phyloP scores from a whole-genome alignment of 2,329 filamentous ascomycete genomes.

The Pseudomassariella vexata region DNA sequence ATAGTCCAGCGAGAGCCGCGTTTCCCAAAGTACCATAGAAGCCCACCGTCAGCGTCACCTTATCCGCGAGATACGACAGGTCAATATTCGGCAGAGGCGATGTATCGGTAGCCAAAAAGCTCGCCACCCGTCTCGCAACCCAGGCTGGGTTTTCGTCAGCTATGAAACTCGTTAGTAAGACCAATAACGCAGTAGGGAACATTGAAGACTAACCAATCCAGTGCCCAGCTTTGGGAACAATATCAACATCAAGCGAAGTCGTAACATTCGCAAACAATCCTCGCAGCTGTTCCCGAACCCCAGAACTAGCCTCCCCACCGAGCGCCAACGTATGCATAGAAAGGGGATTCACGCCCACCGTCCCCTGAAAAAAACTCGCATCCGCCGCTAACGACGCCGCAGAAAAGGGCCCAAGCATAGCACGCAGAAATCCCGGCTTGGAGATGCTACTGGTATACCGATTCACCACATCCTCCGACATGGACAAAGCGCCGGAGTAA shows the following conservation, averaged over 20 bases:
- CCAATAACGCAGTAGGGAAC: neutral
- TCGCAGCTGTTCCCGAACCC: conserved; percentile 8
- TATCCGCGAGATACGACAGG: conserved; percentile 13
- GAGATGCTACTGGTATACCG: conserved; percentile 32
- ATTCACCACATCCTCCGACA: conserved; percentile 31
- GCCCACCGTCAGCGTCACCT: conserved; percentile 16
- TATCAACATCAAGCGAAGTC: conserved; percentile 19
- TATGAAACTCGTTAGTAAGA: conserved; percentile 1
- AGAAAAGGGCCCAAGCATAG: conserved; percentile 31
- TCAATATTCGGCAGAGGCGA: conserved; percentile 11
- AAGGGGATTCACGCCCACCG: conserved; percentile 18
- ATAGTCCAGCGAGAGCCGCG: conserved; percentile 10
- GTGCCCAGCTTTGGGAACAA: conserved; percentile 30
- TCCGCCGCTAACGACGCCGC: conserved; percentile 25
- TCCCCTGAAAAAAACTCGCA: conserved; percentile 27
- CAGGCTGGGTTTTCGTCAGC: conserved; percentile 19
- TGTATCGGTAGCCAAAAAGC: conserved; percentile 14
- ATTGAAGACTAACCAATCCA: conserved; percentile 25
- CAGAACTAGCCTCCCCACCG: conserved; percentile 29
- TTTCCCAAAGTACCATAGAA: conserved; percentile 16
- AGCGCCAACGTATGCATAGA: conserved; percentile 23
- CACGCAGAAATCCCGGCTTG: conserved; percentile 36
- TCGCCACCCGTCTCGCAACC: conserved; percentile 15
- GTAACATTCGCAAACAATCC: conserved; percentile 16
- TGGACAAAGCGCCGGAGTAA: conserved; percentile 31